A percentile compares a stretch with the other conserved stretches of the same genome.
Evolutionary conservation across 192 early-diverging fungal genomes (phyloP).

Genomic region (Linnemannia hyalina): DNA sequence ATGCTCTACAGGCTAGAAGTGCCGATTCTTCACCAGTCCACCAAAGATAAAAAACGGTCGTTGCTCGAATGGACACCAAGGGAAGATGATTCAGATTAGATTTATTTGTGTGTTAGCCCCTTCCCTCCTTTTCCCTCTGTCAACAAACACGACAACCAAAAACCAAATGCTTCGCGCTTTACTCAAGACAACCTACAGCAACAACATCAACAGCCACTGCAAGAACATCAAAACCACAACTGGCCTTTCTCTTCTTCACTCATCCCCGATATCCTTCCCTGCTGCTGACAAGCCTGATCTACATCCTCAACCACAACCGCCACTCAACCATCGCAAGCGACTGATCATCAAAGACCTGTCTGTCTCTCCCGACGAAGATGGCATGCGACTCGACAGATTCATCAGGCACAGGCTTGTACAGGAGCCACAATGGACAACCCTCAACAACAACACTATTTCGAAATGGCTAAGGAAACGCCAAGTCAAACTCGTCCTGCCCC

Average conservation of each 20-base stretch:
- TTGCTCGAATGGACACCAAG: too few species aligned
- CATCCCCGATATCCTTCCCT: neutral
- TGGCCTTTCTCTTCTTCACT: neutral
- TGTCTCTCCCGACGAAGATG: constrained; percentile 36
- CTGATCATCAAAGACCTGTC: constrained; percentile 10
- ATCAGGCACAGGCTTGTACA: constrained; percentile 16
- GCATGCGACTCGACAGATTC: constrained; percentile 43
- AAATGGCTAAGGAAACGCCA: constrained; percentile 38
- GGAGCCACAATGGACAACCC: neutral
- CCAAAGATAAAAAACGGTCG: too few species aligned
- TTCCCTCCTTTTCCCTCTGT: neutral
- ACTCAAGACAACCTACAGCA: neutral
- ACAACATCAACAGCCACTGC: neutral
- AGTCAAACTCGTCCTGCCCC: constrained; percentile 6
- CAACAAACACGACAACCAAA: neutral
- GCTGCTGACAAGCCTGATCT: neutral
- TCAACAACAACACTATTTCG: constrained; percentile 12
- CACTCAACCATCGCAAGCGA: neutral
- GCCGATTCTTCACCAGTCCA: too few species aligned
- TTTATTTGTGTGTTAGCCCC: too few species aligned
- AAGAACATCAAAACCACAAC: neutral
- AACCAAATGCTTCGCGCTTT: neutral
- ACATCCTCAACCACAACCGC: neutral
- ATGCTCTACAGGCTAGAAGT: too few species aligned
- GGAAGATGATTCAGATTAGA: too few species aligned